These are phyloP conservation scores for Canna indica DNA, from an alignment of 176 grass and related monocot species.

Conservation along the genomic window DNA sequence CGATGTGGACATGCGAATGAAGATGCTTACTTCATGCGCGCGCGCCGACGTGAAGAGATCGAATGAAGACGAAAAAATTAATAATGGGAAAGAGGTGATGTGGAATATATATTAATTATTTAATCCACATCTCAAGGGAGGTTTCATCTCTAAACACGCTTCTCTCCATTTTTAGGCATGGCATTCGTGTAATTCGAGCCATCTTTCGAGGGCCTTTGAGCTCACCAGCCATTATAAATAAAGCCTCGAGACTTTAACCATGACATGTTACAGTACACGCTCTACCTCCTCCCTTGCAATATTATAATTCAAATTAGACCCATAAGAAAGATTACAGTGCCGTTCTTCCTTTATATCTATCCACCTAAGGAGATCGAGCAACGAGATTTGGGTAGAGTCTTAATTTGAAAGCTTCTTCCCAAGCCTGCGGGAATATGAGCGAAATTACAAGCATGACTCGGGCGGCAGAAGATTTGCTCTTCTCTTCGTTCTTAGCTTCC, in stretches of 20 bases:
- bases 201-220: not conserved
- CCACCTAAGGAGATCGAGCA: too few relatives aligned
- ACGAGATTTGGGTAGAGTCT: too few relatives aligned
- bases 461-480: not conserved
- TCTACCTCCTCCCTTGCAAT: not conserved
- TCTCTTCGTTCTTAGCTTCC: not conserved
- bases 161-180: not conserved
- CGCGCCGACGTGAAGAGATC: not conserved
- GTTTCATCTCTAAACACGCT: not conserved
- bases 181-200: not conserved
- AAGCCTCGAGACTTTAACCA: not conserved
- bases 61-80: not conserved
- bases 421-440: not conserved
- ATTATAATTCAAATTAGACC: not conserved
- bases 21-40: too few relatives aligned
- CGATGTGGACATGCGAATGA: too few relatives aligned
- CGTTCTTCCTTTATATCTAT: too few relatives aligned
- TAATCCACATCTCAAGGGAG: not conserved
- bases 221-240: not conserved
- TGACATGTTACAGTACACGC: not conserved
- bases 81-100: not conserved
- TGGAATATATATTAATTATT: too few relatives aligned
- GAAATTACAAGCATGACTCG: too few relatives aligned
- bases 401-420: too few relatives aligned
- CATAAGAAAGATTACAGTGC: too few relatives aligned